Evolutionary conservation across 352 stramenopile species (phyloP).

Genomic region (Phytophthora palmivora): DNA sequence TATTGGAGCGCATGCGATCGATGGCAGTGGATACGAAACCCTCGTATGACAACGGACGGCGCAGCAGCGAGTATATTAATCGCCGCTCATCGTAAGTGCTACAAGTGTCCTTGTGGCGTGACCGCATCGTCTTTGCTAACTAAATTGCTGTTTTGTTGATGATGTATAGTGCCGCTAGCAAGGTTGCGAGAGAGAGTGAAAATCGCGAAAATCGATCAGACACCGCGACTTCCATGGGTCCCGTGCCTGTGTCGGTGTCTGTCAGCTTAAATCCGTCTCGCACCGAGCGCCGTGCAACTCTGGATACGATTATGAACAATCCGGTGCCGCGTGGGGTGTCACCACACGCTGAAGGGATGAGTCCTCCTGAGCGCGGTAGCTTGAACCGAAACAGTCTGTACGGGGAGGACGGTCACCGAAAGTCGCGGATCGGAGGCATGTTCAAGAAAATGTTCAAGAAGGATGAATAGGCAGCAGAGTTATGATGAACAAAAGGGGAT

Average conservation of each 20-base stretch:
- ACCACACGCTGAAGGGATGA: slow-evolving; percentile 35
- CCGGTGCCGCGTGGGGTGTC: slow-evolving; percentile 35
- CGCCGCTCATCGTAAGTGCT: slow-evolving; percentile 40
- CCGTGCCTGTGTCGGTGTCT: slow-evolving; percentile 68
- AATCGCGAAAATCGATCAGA: slow-evolving; percentile 61
- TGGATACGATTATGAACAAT: slow-evolving; percentile 66
- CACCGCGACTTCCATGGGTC: slow-evolving; percentile 64
- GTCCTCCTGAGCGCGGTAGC: slow-evolving; percentile 40
- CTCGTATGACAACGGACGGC: slow-evolving; percentile 62
- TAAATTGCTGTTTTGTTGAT: slow-evolving; percentile 14
- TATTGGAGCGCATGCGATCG: slow-evolving; percentile 64
- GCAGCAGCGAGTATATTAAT: slow-evolving; percentile 32
- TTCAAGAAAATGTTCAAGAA: slow-evolving; percentile 94
- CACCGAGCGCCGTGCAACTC: slow-evolving; percentile 48
- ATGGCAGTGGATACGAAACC: slow-evolving; percentile 75
- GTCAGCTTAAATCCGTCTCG: slow-evolving; percentile 33
- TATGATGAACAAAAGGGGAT: slow-evolving; percentile 16
- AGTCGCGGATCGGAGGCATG: slow-evolving; percentile 85
- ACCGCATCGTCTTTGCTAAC: slow-evolving; percentile 15
- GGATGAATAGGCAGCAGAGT: slow-evolving; percentile 49
- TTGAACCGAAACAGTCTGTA: slow-evolving; percentile 59
- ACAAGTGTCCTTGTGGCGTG: not conserved
- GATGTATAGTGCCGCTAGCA: slow-evolving; percentile 22
- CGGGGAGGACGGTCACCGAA: slow-evolving; percentile 70
- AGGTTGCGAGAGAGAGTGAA: slow-evolving; percentile 27